A percentile compares a stretch with the other conserved stretches of the same genome.
Conservation (phyloP, 257 asterid species). For the Rehmannia glutinosa region DNA sequence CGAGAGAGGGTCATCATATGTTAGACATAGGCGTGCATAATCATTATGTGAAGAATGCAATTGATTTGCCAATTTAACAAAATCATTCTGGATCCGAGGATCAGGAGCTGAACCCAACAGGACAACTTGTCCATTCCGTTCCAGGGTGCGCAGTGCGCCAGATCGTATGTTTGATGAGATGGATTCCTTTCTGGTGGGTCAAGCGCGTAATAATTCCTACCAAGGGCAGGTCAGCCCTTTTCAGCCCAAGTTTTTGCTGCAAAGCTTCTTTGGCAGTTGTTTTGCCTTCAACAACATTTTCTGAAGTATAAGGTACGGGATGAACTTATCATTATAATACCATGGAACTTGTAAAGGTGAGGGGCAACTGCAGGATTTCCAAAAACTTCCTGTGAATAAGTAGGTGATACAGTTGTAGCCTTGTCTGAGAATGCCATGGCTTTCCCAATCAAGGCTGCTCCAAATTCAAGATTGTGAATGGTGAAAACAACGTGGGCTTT, state of each 20-base stretch:
- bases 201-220: conserved; percentile 92
- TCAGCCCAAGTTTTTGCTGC: conserved; percentile 80
- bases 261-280: conserved; percentile 89
- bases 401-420: conserved; percentile 97
- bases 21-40: conserved; percentile 79
- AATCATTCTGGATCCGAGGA: conserved; percentile 85
- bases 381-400: conserved; percentile 82
- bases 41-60: conserved; percentile 70
- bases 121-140: conserved; percentile 91
- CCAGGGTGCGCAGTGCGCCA: conserved; percentile 88
- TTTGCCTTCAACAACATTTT: conserved; percentile 94
- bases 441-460: conserved; percentile 70
- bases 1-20: conserved; percentile 97
- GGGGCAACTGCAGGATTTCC: conserved; percentile 70
- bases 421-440: conserved; percentile 77
- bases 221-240: conserved; percentile 69
- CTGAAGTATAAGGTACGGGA: conserved; percentile 83
- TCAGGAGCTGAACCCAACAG: conserved; percentile 98
- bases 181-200: conserved; percentile 99
- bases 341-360: conserved; percentile 86
- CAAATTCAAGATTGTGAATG: conserved; percentile 97
- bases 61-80: conserved; percentile 81
- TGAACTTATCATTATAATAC: conserved; percentile 77
- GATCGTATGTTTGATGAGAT: conserved; percentile 95
- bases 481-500: conserved; percentile 92